Conservation (phyloP, 176 grass and related monocot genomes). For the Oryza meridionalis region DNA sequence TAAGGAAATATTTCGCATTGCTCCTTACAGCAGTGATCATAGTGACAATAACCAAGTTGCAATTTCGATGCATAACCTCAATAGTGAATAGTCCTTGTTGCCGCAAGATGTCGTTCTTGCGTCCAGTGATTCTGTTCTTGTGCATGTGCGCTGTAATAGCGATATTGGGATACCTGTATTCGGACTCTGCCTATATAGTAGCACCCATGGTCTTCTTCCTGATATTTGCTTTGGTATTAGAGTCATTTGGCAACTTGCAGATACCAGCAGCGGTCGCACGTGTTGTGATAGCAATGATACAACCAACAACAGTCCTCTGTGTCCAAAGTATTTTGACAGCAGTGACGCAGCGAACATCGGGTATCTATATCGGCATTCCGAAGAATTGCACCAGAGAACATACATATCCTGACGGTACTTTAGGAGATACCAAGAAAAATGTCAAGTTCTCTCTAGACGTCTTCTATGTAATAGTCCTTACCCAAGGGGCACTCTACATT, state of each 20-base stretch:
- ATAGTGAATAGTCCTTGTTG: neutral
- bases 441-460: neutral
- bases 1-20: neutral
- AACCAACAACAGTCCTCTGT: neutral
- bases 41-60: neutral
- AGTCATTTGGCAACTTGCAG: conserved; percentile 36
- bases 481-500: conserved; percentile 16
- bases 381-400: neutral
- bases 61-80: neutral
- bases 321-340: neutral
- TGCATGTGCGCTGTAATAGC: neutral
- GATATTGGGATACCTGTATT: neutral
- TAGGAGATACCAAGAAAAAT: neutral
- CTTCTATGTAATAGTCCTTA: conserved; percentile 25
- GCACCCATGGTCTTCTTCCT: fast-evolving
- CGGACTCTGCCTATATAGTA: fast-evolving
- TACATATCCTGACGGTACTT: neutral
- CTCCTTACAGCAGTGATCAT: neutral
- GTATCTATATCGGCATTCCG: neutral
- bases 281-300: neutral
- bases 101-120: neutral
- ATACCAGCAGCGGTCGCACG: neutral
- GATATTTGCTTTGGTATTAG: neutral
- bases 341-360: neutral
- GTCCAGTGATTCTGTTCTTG: neutral